phyloP scores from a whole-genome alignment of 768 basidiomycete genomes.

The Lactarius evosmus region DNA sequence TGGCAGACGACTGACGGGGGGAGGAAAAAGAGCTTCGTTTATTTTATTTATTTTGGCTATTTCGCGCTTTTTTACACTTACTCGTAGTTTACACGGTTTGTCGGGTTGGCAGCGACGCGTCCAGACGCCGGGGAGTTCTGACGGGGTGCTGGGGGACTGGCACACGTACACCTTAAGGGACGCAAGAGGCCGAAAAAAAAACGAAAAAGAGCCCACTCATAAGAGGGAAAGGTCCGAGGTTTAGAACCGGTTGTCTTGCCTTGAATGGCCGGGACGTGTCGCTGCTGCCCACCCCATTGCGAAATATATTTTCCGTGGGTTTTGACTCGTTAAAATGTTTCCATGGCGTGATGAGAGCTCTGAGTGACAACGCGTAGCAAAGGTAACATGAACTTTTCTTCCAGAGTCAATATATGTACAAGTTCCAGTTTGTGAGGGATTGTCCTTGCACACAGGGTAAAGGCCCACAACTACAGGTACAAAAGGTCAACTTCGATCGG shows the following conservation, averaged over 20 bases:
- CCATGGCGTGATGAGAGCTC: background rate
- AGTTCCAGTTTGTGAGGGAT: background rate
- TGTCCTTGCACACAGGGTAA: background rate
- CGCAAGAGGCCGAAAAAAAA: constrained; percentile 20
- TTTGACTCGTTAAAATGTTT: background rate
- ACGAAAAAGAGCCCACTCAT: constrained; percentile 8
- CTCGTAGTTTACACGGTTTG: background rate
- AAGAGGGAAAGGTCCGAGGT: constrained; percentile 16
- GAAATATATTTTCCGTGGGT: background rate
- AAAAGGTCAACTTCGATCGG: background rate
- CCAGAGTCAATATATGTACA: background rate
- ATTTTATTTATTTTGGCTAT: background rate
- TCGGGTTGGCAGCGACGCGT: constrained; percentile 16
- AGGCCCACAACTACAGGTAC: background rate
- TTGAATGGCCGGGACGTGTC: constrained; percentile 16
- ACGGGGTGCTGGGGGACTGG: constrained; percentile 18
- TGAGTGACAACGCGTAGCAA: background rate
- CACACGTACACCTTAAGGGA: constrained; percentile 20
- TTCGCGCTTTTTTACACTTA: background rate
- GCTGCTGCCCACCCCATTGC: constrained; percentile 17
- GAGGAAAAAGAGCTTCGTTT: background rate
- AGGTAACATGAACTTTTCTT: background rate
- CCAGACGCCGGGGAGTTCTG: constrained; percentile 24
- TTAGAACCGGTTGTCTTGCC: constrained; percentile 23
- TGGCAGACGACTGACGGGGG: background rate